Evolutionary conservation across 1,284 basidiomycete genomes (phyloP), one percentile per base, ranked within the genome.

Genomic region (Microbotryum lychnidis-dioicae): DNA sequence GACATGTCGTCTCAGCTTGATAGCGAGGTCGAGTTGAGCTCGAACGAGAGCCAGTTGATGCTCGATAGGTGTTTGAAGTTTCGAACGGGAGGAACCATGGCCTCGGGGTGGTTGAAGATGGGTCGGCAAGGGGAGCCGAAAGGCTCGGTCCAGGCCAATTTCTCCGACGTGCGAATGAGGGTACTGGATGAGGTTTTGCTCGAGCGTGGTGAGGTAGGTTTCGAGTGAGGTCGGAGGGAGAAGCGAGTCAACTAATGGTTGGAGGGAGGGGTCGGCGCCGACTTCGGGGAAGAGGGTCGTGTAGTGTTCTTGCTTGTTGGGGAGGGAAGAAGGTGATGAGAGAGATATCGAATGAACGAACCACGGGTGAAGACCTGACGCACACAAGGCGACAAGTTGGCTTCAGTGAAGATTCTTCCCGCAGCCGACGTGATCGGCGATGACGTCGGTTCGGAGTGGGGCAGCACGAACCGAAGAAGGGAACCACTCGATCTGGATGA

Each of bases 331-430:
- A 1, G 51, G 51, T 60, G 57, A 76, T 58, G 64, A 62, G 37
- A 82, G 73, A 4, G 84, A 80, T 67, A 91, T 86, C 69, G 79
- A 79, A 73, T 90, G 83, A 4, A 83, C 78, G 74, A 87, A 90
- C 89, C 88, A 91, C 6, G 89, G 89, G 73, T 91, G 89, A 69
- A 87, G 83, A 21, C 88, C 87, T 89, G n/a, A 6, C 25, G 29
- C 9, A 31, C 31, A 47, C 25, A 25, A 37, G 29, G 14, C 14
- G 47, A 33, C 45, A 58, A 52, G 25, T 31, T 27, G 9, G 47
- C 53, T 47, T 21, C 16, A 47, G 47, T 33, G 33, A 42, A 46
- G 27, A 20, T 21, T 10, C 20, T 31, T 14, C 12, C 25, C 21
- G 6, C 31, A 12, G 27, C 10, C 52, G 6, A 33, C n/a, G n/a